Evolutionary conservation across 2,329 filamentous ascomycete species (phyloP), one percentile per base, ranked within the genome.

Genomic region (Gliomastix tumulicola): DNA sequence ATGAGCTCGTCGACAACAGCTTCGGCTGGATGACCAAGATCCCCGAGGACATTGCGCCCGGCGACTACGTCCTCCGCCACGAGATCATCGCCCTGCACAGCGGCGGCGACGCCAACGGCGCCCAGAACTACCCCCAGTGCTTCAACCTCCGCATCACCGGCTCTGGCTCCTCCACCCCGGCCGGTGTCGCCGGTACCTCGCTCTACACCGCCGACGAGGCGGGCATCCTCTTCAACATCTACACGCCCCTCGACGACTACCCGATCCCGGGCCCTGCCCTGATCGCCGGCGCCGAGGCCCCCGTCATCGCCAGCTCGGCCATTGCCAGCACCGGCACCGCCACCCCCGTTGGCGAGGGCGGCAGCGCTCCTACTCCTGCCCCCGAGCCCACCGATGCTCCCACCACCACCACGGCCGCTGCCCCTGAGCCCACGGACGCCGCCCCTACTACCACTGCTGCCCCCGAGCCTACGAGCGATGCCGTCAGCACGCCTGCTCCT

Each of bases 51-150:
- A 45, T 61, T 27, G 54, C 51, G 32, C 39, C 57, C 21, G 58
- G 58, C 17, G 48, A 52, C 47, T 71, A 70, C 48, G 63, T 71
- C 35, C 46, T 71, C 36, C 61, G 68, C 16, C 67, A 69, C 49
- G 68, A 71, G 51, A 65, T 71, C 42, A 63, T 71, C 45, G 68
- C 67, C 11, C 54, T 71, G 36, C 68, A 71, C 44, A 45, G 52
- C 4, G 62, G 59, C 2, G 51, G 55, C 36, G 35, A 47, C 10
- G 58, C 61, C 41, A 63, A 65, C 44, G 65, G 65, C 21, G 66
- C 67, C 6, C 66, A 71, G 54, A 59, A 61, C 43, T 71, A 71
- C 49, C 66, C 67, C 20, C 62, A 68, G 55, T 71, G 68, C 49
- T 51, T 68, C 41, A 68, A 68, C 47, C 52, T 69, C 25, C 51